Base-by-base conservation (phyloP, 495 filamentous ascomycete genomes). In the Xylaria flabelliformis region DNA sequence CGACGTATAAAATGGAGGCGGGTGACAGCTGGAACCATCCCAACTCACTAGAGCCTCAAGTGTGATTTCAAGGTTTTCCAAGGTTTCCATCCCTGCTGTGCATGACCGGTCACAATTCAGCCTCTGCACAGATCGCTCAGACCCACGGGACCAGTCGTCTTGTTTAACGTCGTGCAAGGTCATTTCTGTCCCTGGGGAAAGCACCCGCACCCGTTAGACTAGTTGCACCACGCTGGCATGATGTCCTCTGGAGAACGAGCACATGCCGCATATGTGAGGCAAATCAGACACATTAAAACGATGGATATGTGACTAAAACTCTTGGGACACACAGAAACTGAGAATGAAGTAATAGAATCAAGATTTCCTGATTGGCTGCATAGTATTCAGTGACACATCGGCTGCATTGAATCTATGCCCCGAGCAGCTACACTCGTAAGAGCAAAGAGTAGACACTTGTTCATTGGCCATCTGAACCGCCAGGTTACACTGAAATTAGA, bases 361-460 rank as follows among this genome's bases (percentile, higher is more conserved):
- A 41, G 46, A 50, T 59, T 59, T 61, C 66, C 67, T 72, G 63
- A 72, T 72, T 72, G 63, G 70, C 36, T 67, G 63, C 51, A 59
- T 42, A 17, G 36, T 24, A 67, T 26, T 61, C 41, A 63, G 70
- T 42, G 70, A 67, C 63, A 61, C 62, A 41, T 64, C 70, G 70
- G 70, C 70, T 72, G 70, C 62, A 72, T 67, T 48, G 51, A 61
- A 41, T 34, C 62, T 51, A 67, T 66, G 41, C 69, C 42, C 58
- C 26, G 70, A 59, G 41, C 13, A 46, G 46, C 51, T 26, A 58
- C 51, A 32, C 70, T 34, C 29, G 36, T 19, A 34, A 12, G 26
- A 39, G 41, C 50, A 24, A 62, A 21, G 10, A 48, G 44, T 51
- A 46, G 41, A 17, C 53, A 36, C 21, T 24, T 71, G 17, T 65